Evolutionary conservation across 768 basidiomycete genomes (phyloP).

Genomic region (Tulasnella sp.): DNA sequence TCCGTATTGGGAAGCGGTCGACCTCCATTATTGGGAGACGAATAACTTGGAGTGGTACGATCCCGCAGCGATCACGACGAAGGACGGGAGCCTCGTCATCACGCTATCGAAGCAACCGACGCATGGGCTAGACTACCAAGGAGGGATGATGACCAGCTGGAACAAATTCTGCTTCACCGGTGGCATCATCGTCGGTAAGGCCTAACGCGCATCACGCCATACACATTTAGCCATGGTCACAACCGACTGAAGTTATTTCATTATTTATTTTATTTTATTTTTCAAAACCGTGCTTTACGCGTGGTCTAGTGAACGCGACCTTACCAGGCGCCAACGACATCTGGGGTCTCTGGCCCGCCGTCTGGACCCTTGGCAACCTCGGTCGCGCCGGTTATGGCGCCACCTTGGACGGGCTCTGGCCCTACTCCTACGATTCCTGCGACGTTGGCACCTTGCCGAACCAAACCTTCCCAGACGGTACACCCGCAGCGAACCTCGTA

Average conservation of each 20-base stretch:
- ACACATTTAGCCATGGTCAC: no score
- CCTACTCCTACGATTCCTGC: slow-evolving; percentile 73
- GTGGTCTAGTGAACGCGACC: slow-evolving; percentile 25
- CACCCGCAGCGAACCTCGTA: slow-evolving; percentile 46
- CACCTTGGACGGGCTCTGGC: slow-evolving; percentile 65
- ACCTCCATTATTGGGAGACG: slow-evolving; percentile 31
- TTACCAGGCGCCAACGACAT: slow-evolving; percentile 10
- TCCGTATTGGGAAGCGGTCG: slow-evolving; percentile 32
- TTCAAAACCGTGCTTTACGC: slow-evolving; percentile 30
- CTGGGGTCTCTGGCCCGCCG: slow-evolving; percentile 53
- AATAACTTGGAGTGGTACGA: slow-evolving; percentile 85
- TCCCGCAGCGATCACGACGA: slow-evolving; percentile 65
- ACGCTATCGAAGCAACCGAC: slow-evolving; percentile 54
- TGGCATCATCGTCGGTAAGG: not conserved
- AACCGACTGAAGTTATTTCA: not conserved
- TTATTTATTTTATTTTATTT: not conserved
- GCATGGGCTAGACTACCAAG: slow-evolving; percentile 39
- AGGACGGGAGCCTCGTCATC: slow-evolving; percentile 60
- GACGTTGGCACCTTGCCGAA: slow-evolving; percentile 84
- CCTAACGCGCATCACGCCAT: no score
- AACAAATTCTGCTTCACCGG: slow-evolving; percentile 43
- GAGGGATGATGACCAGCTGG: slow-evolving; percentile 48
- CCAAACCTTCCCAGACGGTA: slow-evolving; percentile 44
- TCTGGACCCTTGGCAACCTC: slow-evolving; percentile 60
- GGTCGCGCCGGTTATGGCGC: slow-evolving; percentile 86